A percentile compares a stretch with the other conserved stretches of the same genome.
These are phyloP conservation scores for Pleurotus citrinopileatus DNA, from an alignment of 768 basidiomycete species.

Conservation along the genomic window DNA sequence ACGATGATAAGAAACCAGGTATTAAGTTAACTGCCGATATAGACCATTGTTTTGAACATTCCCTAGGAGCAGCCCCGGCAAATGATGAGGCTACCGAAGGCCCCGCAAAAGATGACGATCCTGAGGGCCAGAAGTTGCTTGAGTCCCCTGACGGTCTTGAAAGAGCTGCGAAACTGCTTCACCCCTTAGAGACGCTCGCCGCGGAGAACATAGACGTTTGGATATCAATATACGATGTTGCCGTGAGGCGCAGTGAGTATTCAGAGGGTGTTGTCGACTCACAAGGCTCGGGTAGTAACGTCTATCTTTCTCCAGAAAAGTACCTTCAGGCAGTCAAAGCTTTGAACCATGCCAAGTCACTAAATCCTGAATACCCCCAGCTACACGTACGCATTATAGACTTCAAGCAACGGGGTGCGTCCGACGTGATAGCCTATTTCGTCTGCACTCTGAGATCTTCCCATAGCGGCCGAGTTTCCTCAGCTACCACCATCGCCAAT, in stretches of 20 bases:
- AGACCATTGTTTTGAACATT: constrained; percentile 1
- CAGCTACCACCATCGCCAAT: constrained; percentile 44
- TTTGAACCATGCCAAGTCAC: constrained; percentile 49
- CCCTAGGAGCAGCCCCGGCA: constrained; percentile 27
- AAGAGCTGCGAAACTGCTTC: constrained; percentile 68
- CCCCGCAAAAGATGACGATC: constrained; percentile 74
- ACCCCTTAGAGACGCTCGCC: constrained; percentile 55
- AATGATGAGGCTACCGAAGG: constrained; percentile 71
- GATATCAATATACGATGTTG: constrained; percentile 77
- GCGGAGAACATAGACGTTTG: constrained; percentile 64
- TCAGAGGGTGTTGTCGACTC: not conserved
- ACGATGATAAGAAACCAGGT: constrained; percentile 77
- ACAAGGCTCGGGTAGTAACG: not conserved
- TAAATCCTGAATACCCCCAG: constrained; percentile 59
- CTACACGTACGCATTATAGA: constrained; percentile 72
- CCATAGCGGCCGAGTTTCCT: constrained; percentile 41
- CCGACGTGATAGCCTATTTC: not conserved
- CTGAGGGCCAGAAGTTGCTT: constrained; percentile 74
- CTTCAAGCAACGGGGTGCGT: constrained; percentile 53
- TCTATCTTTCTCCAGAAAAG: constrained; percentile 60
- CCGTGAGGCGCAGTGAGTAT: constrained; percentile 71
- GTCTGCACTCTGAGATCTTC: constrained; percentile 8
- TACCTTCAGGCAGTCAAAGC: constrained; percentile 76
- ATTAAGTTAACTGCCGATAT: constrained; percentile 12
- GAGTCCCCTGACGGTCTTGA: constrained; percentile 64